A percentile compares a stretch with the other conserved stretches of the same genome.
These are phyloP conservation scores for Hymenoscyphus fructigenus DNA, from an alignment of 2,329 filamentous ascomycete species.

Conservation along the genomic window DNA sequence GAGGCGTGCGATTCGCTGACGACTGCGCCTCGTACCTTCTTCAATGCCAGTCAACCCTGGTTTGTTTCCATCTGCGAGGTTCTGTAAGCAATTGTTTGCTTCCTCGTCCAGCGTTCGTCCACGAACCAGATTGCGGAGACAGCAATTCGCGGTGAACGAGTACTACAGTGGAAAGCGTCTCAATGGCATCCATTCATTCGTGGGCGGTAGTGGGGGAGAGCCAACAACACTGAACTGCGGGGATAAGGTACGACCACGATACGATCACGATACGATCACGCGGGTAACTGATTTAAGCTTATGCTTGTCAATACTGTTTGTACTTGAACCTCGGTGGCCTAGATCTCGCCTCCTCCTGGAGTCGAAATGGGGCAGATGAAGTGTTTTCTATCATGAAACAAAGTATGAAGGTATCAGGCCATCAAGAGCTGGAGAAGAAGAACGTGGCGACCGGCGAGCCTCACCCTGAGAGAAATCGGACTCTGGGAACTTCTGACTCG, in stretches of 20 bases:
- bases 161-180: background rate
- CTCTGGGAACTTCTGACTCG: no score
- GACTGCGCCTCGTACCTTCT: conserved; percentile 25
- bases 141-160: background rate
- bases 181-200: background rate
- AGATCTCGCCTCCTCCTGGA: background rate
- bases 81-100: conserved; percentile 1
- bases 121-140: background rate
- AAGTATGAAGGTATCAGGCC: background rate
- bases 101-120: background rate
- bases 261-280: background rate
- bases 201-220: background rate
- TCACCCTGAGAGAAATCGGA: background rate
- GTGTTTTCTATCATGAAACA: background rate
- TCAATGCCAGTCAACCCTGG: conserved; percentile 2
- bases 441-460: background rate
- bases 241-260: conserved; percentile 3
- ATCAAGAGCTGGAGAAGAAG: background rate
- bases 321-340: background rate
- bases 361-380: background rate
- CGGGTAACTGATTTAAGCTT: background rate
- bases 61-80: background rate
- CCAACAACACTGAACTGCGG: background rate
- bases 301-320: background rate
- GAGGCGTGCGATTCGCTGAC: conserved; percentile 24